Conservation (phyloP, 2,329 filamentous ascomycete species). For the Sclerotinia minor region DNA sequence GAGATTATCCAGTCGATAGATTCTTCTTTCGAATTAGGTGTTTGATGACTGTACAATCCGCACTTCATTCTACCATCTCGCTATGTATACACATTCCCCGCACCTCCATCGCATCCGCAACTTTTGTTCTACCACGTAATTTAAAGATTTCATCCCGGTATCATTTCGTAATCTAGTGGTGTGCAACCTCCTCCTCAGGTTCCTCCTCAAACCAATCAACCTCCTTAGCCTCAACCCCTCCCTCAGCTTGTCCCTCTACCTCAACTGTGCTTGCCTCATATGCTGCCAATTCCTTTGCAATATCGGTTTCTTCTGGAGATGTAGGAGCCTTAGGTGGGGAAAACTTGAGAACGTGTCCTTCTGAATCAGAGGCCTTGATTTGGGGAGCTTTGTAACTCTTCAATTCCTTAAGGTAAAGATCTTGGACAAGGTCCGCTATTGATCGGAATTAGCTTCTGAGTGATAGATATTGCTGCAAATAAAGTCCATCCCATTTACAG, state of each 20-base stretch:
- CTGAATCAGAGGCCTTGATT: constrained; percentile 82
- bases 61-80: constrained; percentile 23
- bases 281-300: constrained; percentile 86
- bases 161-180: constrained; percentile 36
- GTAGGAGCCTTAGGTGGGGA: constrained; percentile 73
- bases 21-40: constrained; percentile 11
- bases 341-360: constrained; percentile 92
- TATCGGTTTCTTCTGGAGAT: constrained; percentile 91
- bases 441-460: constrained; percentile 31
- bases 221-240: constrained; percentile 57
- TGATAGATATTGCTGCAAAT: not conserved
- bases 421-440: constrained; percentile 92
- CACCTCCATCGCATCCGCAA: not conserved
- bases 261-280: constrained; percentile 95
- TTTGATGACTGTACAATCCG: constrained; percentile 16
- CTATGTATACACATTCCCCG: constrained; percentile 25
- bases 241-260: constrained; percentile 79
- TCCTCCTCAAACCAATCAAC: constrained; percentile 84
- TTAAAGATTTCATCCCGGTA: not conserved
- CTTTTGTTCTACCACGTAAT: constrained; percentile 16
- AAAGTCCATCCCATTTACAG: not conserved
- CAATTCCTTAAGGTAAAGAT: constrained; percentile 95
- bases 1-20: not conserved
- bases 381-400: constrained; percentile 88
- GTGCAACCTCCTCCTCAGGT: constrained; percentile 50